These are phyloP conservation scores for Paramecium caudatum DNA, from an alignment of 73 alveolate genomes.

Conservation along the genomic window DNA sequence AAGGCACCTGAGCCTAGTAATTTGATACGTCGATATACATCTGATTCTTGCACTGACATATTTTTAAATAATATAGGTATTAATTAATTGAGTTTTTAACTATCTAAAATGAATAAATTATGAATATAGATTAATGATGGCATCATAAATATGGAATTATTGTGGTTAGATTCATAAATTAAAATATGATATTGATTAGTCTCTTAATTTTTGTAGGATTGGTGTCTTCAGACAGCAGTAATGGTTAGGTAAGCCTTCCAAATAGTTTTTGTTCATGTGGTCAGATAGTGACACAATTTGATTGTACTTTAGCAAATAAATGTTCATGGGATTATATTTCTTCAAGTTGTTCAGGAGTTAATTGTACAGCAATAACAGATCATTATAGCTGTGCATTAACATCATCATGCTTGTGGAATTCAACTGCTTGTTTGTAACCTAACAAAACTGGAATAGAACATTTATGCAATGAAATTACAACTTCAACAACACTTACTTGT, in stretches of 20 bases:
- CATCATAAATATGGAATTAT: not conserved
- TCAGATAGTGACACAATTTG: not conserved
- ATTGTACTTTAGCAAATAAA: slow-evolving; percentile 14
- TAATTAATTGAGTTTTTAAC: too few relatives aligned
- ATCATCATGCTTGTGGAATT: not conserved
- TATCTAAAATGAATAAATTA: not conserved
- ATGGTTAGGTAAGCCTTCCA: not conserved
- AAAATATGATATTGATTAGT: slow-evolving; percentile 15
- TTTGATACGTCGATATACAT: slow-evolving; percentile 74
- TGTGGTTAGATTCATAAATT: not conserved
- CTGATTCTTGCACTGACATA: slow-evolving; percentile 54
- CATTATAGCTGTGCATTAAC: not conserved
- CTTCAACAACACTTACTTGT: not conserved
- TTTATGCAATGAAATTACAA: not conserved
- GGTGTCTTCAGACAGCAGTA: not conserved
- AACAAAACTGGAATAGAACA: not conserved
- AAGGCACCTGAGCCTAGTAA: slow-evolving; percentile 92
- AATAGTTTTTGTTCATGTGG: not conserved
- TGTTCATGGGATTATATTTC: not conserved
- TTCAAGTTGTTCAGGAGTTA: not conserved
- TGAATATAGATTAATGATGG: too few relatives aligned
- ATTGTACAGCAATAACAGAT: not conserved
- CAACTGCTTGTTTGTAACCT: not conserved
- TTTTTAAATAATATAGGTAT: not conserved
- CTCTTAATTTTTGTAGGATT: not conserved